Base-by-base conservation (phyloP, 108 stramenopile genomes). In the Epithemia pelagica region DNA sequence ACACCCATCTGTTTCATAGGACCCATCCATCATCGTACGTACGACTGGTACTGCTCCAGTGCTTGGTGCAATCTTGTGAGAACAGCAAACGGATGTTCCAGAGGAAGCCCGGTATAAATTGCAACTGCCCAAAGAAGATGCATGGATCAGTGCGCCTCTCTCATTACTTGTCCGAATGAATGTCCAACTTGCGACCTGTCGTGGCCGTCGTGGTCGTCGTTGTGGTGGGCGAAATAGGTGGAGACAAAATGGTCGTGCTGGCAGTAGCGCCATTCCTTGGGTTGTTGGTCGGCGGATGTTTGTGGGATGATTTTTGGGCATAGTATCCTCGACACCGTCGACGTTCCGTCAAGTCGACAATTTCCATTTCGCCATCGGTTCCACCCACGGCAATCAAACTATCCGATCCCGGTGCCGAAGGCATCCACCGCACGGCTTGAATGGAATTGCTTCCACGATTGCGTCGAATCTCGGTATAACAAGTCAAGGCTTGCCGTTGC, bases 401-500 rank as follows among this genome's bases (percentile, higher is more conserved):
- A 62, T 79, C 67, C 32, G 71, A 67, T 28, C 67, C 74, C 58
- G 61, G 61, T 30, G 64, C 68, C 1, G 74, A 61, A 20, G 82
- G 79, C 46, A 88, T 80, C 87, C 87, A 88, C 28, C 82, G 66
- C 29, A 83, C 71, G 25, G 74, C 56, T 32, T 69, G 75, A 64
- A 88, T 83, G 55, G 74, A 54, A 60, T 88, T 81, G 37, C 73
- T 70, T 52, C 75, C 82, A 25, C 57, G 68, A 61, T 85, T 85
- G 59, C 84, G 30, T 61, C 81, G 79, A 59, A 88, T 81, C 68
- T 88, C 84, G 28, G 83, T 88, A 32, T 75, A 82, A 61, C 84
- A 80, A 21, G 84, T 83, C 30, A 88, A 32, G 7, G 82, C 82
- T 60, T 88, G 86, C 37, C 83, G 73, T 70, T 88, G 84, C 84